Base-by-base conservation (phyloP, 805 yeast genomes). In the Candida ascalaphidarum region DNA sequence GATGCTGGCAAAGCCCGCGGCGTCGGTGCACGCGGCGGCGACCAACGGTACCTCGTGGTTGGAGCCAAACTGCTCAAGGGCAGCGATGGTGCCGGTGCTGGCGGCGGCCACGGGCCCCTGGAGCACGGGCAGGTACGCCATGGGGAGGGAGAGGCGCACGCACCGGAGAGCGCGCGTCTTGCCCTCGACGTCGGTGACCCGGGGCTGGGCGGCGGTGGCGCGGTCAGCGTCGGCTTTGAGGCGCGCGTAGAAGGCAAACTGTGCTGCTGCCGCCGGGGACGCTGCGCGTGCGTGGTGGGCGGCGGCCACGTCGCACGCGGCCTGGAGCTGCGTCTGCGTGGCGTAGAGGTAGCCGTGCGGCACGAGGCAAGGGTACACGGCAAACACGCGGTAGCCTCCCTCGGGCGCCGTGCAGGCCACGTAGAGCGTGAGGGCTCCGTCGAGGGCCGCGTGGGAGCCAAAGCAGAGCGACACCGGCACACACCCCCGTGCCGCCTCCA, bases 391-490 rank as follows among this genome's bases (percentile, higher is more conserved):
- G n/a, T n/a, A n/a, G n/a, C n/a, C n/a, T 1, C 46, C 40, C 10
- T 28, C 21, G 7, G 32, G 28, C 6, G 58, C 32, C 2, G 54
- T 21, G n/a, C n/a, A n/a, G n/a, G n/a, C n/a, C 2, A 56, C 36
- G 30, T 55, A 56, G 23, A 58, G 44, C 1, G 60, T 50, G 26
- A 58, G 39, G 3, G 48, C 34, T 3, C 61, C 59, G 11, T 38
- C 23, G 18, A 56, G 35, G 28, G 31, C 36, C 6, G 20, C 20
- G 6, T 22, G 27, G 1, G 59, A 49, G 0, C 62, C 64, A 36
- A 55, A 55, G 4, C 50, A 21, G 3, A 58, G 50, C 3, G 59
- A 49, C n/a, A 1, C 41, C 34, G 2, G 46, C 49, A 2, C 11
- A 22, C 19, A n/a, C n/a, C n/a, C n/a, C n/a, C n/a, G n/a, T n/a